Evolutionary conservation across 306 rosid genomes (phyloP), one percentile per base, ranked within the genome.

Genomic region (Myrica gale): DNA sequence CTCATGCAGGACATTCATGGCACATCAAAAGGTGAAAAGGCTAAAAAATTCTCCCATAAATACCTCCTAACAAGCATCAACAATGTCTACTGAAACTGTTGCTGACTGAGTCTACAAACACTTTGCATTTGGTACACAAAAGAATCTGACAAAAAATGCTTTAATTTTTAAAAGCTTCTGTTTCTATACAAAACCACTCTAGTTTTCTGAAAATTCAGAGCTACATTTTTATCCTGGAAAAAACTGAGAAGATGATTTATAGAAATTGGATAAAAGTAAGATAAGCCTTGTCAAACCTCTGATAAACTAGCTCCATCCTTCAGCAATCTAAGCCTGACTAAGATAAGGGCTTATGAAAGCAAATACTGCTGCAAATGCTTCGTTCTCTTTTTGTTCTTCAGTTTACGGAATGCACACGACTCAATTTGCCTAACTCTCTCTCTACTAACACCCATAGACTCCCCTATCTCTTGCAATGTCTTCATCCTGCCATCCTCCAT

Each of bases 401-500:
- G 92, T 84, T 90, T 95, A 76, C 96, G 84, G 80, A 95, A 90
- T 23, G 97, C 98, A 79, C 90, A 84, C 1, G 89, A 83, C 84
- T 95, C 98, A 60, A 95, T 89, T 80, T 95, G 98, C 78, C 98
- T 88, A 71, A 95, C 71, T 88, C 98, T 92, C 88, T 95, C 98
- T 75, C 97, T 90, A 84, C 97, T 95, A 54, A 95, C 96, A 50
- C 97, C 96, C 92, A 95, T 86, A 77, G 84, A 76, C 80, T 95
- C 98, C 53, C 98, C 97, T 74, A 95, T 92, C 87, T 95, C 98
- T 85, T 90, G 98, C 83, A 95, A 77, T 67, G 98, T 88, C 88
- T 89, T 95, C 92, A 88, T 85, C 85, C 97, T 90, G 58, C 97
- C 98, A 78, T 95, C 98, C 54, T 92, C 98, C 97, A 95, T 83